Conservation (phyloP, 2,329 filamentous ascomycete genomes). For the Bipolaris cookei region DNA sequence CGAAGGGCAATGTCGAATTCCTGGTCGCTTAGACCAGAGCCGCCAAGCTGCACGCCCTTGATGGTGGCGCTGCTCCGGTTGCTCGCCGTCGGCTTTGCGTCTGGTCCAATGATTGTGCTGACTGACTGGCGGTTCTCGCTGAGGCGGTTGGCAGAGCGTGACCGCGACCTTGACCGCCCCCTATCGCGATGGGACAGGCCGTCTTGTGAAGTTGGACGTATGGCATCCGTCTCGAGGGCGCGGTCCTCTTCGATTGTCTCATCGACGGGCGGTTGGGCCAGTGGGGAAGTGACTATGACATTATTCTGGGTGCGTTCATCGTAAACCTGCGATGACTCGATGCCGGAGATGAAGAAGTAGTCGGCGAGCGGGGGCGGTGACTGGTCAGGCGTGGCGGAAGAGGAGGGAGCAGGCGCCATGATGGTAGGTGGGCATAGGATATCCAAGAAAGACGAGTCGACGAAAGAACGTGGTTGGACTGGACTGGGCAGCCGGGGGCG, state of each 20-base stretch:
- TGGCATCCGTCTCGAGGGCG: slow-evolving; percentile 60
- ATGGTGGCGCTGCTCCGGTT: slow-evolving; percentile 71
- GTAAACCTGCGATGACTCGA: slow-evolving; percentile 60
- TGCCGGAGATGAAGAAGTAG: slow-evolving; percentile 69
- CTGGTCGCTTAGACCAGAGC: slow-evolving; percentile 67
- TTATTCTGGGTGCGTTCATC: slow-evolving; percentile 51
- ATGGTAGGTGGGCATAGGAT: slow-evolving; percentile 36
- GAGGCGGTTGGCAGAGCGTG: slow-evolving; percentile 36
- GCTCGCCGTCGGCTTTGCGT: slow-evolving; percentile 60
- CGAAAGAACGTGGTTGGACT: slow-evolving; percentile 32
- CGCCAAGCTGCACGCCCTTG: slow-evolving; percentile 54
- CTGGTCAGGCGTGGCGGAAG: slow-evolving; percentile 50
- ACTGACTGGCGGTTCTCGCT: slow-evolving; percentile 60
- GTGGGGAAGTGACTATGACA: slow-evolving; percentile 38
- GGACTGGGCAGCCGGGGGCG: slow-evolving; percentile 30
- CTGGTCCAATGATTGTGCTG: slow-evolving; percentile 55
- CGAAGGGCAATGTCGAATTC: slow-evolving; percentile 93
- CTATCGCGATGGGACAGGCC: slow-evolving; percentile 50
- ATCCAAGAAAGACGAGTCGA: slow-evolving; percentile 34
- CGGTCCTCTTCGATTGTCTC: slow-evolving; percentile 68
- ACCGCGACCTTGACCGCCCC: slow-evolving; percentile 43
- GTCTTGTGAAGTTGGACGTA: slow-evolving; percentile 54
- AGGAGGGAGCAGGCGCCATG: slow-evolving; percentile 50
- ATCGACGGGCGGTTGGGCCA: slow-evolving; percentile 50
- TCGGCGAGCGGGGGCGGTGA: slow-evolving; percentile 65